A percentile compares a stretch with the other conserved stretches of the same genome.
Evolutionary conservation across 805 yeast species (phyloP).

Genomic region (Metschnikowia hibisci): DNA sequence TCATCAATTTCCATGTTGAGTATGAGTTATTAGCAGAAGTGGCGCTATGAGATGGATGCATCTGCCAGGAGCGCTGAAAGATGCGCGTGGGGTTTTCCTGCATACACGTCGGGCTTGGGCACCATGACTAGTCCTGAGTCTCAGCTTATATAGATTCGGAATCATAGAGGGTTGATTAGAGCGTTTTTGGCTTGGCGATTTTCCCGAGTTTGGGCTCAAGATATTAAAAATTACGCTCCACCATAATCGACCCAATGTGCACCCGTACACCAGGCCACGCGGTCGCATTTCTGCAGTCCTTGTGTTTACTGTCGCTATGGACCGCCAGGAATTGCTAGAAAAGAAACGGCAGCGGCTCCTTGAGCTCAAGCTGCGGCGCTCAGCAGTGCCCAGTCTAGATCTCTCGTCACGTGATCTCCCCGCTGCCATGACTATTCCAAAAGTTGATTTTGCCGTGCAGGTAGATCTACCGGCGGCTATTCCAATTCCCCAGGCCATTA

Average conservation of each 20-base stretch:
- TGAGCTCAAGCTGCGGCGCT: slow-evolving; percentile 24
- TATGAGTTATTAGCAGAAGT: neutral
- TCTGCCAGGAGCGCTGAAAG: neutral
- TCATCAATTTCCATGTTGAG: slow-evolving; percentile 59
- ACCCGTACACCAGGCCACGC: slow-evolving; percentile 3
- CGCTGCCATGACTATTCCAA: slow-evolving; percentile 2
- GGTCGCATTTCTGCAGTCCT: slow-evolving; percentile 11
- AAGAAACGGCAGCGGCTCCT: slow-evolving; percentile 36
- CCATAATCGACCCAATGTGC: neutral
- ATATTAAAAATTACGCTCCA: no score
- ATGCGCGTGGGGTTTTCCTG: neutral
- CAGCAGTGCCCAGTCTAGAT: slow-evolving; percentile 15
- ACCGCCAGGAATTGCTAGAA: slow-evolving; percentile 36
- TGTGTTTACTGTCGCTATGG: slow-evolving; percentile 22
- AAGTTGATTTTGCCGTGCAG: slow-evolving; percentile 27
- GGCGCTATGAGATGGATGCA: neutral
- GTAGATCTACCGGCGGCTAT: slow-evolving; percentile 18
- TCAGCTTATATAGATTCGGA: no score
- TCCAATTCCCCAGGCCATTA: neutral
- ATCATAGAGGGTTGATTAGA: no score
- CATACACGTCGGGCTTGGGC: no score
- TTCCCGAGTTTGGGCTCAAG: no score
- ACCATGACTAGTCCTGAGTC: no score
- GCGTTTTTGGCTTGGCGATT: no score
- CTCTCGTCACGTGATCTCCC: slow-evolving; percentile 7